These are phyloP conservation scores for Turnera subulata DNA, from an alignment of 345 rosid genomes.

Conservation along the genomic window DNA sequence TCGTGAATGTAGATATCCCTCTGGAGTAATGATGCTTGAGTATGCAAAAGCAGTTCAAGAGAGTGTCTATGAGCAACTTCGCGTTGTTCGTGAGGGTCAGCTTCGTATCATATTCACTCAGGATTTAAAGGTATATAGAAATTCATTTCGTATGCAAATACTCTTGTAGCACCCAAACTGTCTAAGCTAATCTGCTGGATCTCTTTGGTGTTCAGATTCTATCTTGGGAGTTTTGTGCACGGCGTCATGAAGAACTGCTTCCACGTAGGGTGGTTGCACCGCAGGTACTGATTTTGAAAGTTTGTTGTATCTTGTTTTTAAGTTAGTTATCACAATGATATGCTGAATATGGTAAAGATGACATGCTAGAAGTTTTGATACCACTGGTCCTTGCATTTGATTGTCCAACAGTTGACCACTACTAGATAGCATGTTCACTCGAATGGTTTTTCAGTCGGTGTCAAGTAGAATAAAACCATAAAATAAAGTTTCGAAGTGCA, in stretches of 20 bases:
- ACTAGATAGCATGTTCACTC: too few species aligned
- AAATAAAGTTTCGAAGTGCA: too few species aligned
- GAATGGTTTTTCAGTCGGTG: too few species aligned
- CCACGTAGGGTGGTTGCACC: constrained; percentile 96
- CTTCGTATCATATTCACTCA: constrained; percentile 84
- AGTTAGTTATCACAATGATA: background rate
- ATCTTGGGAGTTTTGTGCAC: constrained; percentile 97
- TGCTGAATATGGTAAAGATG: background rate
- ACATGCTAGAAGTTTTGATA: background rate
- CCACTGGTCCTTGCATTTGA: too few species aligned
- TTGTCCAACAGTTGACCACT: too few species aligned
- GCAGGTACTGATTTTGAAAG: constrained; percentile 47
- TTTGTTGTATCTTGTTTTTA: constrained; percentile 11
- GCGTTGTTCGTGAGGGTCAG: constrained; percentile 96
- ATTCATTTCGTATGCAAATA: constrained; percentile 8
- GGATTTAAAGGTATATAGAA: constrained; percentile 69
- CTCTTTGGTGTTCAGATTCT: constrained; percentile 48
- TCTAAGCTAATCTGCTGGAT: background rate
- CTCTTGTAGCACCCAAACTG: constrained; percentile 1
- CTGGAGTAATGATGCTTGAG: constrained; percentile 82
- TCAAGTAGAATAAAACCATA: too few species aligned
- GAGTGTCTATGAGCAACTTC: constrained; percentile 95
- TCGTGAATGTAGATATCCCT: constrained; percentile 63
- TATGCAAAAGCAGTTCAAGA: constrained; percentile 93
- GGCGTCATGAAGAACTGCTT: constrained; percentile 88